Evolutionary conservation across 495 filamentous ascomycete genomes (phyloP).

Genomic region (Aspergillus coremiiformis): DNA sequence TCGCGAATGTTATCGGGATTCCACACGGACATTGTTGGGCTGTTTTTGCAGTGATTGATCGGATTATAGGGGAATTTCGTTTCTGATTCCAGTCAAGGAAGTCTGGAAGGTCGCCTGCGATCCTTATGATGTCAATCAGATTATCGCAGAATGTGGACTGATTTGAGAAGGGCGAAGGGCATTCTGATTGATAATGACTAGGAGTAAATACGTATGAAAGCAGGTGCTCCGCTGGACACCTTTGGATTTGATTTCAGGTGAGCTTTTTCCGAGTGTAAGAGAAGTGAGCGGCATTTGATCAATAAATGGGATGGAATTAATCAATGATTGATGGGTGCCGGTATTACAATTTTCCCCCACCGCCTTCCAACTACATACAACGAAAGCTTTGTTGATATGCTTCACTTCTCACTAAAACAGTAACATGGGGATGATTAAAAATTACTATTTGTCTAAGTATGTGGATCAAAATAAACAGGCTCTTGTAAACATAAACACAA

Average conservation of each 20-base stretch:
- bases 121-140: neutral
- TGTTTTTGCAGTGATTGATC: no score
- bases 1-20: slow-evolving; percentile 93
- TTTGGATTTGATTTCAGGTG: neutral
- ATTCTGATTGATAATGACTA: slow-evolving; percentile 5
- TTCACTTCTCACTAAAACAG: no score
- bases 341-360: neutral
- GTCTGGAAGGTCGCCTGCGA: neutral
- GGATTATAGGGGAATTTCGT: no score
- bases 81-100: neutral
- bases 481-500: slow-evolving; percentile 1
- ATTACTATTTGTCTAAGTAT: neutral
- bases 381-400: no score
- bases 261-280: neutral
- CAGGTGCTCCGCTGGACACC: no score
- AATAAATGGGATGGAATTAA: no score
- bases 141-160: neutral
- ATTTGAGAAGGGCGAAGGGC: neutral
- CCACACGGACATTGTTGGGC: slow-evolving; percentile 61
- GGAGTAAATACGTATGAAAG: no score
- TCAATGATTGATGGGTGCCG: neutral
- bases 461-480: neutral
- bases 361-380: neutral
- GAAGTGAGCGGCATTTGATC: no score
- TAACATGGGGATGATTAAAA: neutral